Percentiles rank a stretch among this genome's conserved stretches.
phyloP scores from a whole-genome alignment of 2,329 filamentous ascomycete species.

The Colletotrichum australisinense region DNA sequence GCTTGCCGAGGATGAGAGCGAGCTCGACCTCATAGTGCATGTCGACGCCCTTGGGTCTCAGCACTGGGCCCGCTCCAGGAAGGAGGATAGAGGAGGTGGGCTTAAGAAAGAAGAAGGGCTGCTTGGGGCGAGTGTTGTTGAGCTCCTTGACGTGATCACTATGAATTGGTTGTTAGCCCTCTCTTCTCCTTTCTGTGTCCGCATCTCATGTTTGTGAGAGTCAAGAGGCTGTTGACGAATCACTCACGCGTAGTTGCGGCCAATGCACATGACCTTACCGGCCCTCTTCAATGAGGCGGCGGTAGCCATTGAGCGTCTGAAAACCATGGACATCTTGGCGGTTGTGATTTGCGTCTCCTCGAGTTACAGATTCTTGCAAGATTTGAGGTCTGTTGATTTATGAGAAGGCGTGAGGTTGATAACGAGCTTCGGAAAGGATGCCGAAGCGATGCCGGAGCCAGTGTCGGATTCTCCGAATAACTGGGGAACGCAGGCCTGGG shows the following conservation, averaged over 20 bases:
- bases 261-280: conserved; percentile 90
- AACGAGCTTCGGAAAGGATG: conserved; percentile 1
- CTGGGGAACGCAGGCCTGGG: conserved; percentile 5
- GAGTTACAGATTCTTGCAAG: neutral
- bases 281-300: conserved; percentile 64
- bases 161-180: conserved; percentile 34
- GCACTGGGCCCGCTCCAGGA: conserved; percentile 81
- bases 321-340: conserved; percentile 45
- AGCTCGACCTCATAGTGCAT: conserved; percentile 97
- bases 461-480: conserved; percentile 23
- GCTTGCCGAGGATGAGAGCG: conserved; percentile 87
- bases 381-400: neutral
- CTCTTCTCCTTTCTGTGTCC: conserved; percentile 5
- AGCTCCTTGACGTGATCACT: conserved; percentile 96
- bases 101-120: conserved; percentile 99
- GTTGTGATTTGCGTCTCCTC: neutral
- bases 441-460: conserved; percentile 25
- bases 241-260: conserved; percentile 92
- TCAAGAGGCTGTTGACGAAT: conserved; percentile 16
- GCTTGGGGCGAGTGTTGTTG: conserved; percentile 86
- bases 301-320: conserved; percentile 51
- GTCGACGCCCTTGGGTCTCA: conserved; percentile 84
- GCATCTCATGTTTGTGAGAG: conserved; percentile 42
- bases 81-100: conserved; percentile 87
- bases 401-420: neutral